Conservation (phyloP, 2,329 filamentous ascomycete genomes). For the Rhynchosporium graminicola region DNA sequence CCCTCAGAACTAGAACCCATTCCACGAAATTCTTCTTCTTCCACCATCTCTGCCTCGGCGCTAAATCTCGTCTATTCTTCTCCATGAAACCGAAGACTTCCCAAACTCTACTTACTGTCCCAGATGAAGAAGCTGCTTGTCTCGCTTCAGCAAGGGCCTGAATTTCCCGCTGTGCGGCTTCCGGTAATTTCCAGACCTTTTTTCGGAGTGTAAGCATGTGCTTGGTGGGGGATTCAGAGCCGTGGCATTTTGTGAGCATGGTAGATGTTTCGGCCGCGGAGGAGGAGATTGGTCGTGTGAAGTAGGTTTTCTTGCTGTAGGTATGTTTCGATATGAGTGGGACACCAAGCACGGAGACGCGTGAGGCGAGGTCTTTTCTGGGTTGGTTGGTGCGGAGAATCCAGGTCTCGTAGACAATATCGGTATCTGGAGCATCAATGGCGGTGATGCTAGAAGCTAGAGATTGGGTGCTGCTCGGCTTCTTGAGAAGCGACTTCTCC, state of each 20-base stretch:
- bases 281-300: slow-evolving; percentile 22
- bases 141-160: slow-evolving; percentile 23
- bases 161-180: slow-evolving; percentile 27
- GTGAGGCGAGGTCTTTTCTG: slow-evolving; percentile 16
- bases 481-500: slow-evolving; percentile 7
- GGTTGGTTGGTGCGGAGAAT: slow-evolving; percentile 22
- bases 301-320: slow-evolving; percentile 19
- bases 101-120: slow-evolving; percentile 14
- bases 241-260: background rate
- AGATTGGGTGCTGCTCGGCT: slow-evolving; percentile 14
- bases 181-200: slow-evolving; percentile 16
- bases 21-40: slow-evolving; percentile 19
- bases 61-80: slow-evolving; percentile 18
- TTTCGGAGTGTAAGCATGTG: slow-evolving; percentile 3
- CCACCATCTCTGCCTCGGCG: background rate
- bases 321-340: slow-evolving; percentile 15
- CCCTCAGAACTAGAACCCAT: slow-evolving; percentile 24
- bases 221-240: background rate
- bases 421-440: slow-evolving; percentile 7
- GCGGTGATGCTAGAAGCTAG: slow-evolving; percentile 6
- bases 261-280: slow-evolving; percentile 17
- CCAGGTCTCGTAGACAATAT: slow-evolving; percentile 23
- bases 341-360: slow-evolving; percentile 19
- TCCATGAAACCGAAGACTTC: slow-evolving; percentile 18
- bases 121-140: slow-evolving; percentile 14